Evolutionary conservation across 768 basidiomycete species (phyloP), one percentile per base, ranked within the genome.

Genomic region (Tulasnella sp.): DNA sequence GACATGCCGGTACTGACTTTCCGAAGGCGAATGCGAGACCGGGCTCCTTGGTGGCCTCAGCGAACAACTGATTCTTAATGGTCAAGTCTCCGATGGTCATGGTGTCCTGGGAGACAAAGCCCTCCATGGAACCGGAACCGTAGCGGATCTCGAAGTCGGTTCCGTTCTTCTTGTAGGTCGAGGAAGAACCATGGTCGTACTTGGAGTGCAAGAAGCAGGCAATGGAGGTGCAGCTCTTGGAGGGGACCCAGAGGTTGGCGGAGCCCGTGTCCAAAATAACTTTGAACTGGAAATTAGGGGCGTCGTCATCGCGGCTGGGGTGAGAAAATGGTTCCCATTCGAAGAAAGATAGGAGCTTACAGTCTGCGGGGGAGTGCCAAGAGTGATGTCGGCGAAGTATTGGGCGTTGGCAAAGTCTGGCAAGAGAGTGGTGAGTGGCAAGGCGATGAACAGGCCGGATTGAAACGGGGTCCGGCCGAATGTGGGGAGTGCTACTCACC

Each of bases 371-470:
- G 96, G 96, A 0, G 83, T 85, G 17, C 96, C 96, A 70, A 98
- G 79, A 1, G 83, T 78, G 74, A 98, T 96, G 75, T 94, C 91
- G 22, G 94, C 86, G 79, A 86, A 99, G 82, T 99, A 98, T 80
- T 99, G 95, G 40, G 97, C 95, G 79, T 98, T 98, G 89, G 95
- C 88, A 82, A 93, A 98, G 84, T 98, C 95, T 97, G 69, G 59
- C 26, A 69, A 67, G 17, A 19, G 32, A n/a, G 62, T 63, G 72
- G 75, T 44, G 74, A 62, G 69, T 59, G 17, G 16, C 67, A 26
- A 34, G 16, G 40, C 11, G 37, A 41, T 39, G 67, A 69, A 69
- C 42, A 19, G 42, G 40, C 32, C 40, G 34, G 36, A 41, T 37
- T 66, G 64, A 66, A 41, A 66, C 19, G 72, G 11, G 42, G 47